Evolutionary conservation across 495 filamentous ascomycete species (phyloP).

Genomic region (Neurospora pannonica): DNA sequence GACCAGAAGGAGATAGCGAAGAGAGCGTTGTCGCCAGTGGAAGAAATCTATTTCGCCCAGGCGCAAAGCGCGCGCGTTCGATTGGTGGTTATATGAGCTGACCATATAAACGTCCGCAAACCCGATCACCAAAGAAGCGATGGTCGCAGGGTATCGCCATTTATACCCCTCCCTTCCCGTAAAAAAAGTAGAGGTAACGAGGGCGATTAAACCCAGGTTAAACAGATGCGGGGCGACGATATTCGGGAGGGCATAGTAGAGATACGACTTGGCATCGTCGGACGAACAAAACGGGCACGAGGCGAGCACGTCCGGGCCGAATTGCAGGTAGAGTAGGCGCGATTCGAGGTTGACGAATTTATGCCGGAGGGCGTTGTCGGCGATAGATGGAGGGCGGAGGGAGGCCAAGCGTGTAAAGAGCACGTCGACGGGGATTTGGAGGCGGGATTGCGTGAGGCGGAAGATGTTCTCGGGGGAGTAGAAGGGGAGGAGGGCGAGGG

Average conservation of each 20-base stretch:
- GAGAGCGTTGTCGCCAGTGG: conserved; percentile 55
- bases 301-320: conserved; percentile 61
- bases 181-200: conserved; percentile 50
- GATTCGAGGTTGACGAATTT: conserved; percentile 62
- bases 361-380: conserved; percentile 53
- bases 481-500: conserved; percentile 54
- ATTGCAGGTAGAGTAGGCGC: conserved; percentile 72
- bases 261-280: conserved; percentile 60
- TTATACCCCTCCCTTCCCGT: conserved; percentile 43
- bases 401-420: conserved; percentile 70
- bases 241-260: conserved; percentile 72
- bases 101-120: conserved; percentile 54
- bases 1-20: conserved; percentile 50
- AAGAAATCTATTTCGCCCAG: conserved; percentile 53
- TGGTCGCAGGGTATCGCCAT: conserved; percentile 63
- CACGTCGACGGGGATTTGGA: conserved; percentile 76
- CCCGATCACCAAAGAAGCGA: conserved; percentile 51
- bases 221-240: conserved; percentile 67
- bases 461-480: conserved; percentile 80
- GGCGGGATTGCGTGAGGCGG: conserved; percentile 61
- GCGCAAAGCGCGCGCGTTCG: conserved; percentile 48
- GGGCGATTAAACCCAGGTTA: conserved; percentile 58
- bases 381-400: conserved; percentile 52
- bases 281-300: conserved; percentile 75
- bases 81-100: conserved; percentile 47